A percentile compares a stretch with the other conserved stretches of the same genome.
These are phyloP conservation scores for Steccherinum ochraceum DNA, from an alignment of 768 basidiomycete species.

Conservation along the genomic window DNA sequence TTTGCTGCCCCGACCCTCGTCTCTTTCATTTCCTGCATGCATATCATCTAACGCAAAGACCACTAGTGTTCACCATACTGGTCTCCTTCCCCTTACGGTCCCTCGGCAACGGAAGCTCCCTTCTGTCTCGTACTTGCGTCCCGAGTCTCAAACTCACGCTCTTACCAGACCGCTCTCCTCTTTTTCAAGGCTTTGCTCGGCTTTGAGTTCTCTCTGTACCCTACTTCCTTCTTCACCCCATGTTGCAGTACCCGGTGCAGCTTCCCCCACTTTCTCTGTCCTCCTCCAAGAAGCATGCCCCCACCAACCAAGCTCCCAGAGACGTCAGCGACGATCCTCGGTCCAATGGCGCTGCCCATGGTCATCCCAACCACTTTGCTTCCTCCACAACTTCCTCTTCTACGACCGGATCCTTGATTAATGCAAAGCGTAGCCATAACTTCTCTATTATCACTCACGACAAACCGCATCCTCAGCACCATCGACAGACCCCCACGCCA, in stretches of 20 bases:
- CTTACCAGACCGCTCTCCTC: background rate
- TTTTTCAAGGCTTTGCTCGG: background rate
- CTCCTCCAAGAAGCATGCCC: slow-evolving; percentile 25
- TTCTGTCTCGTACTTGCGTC: background rate
- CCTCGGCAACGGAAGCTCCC: background rate
- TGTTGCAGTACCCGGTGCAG: slow-evolving; percentile 31
- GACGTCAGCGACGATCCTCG: slow-evolving; percentile 11
- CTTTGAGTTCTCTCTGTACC: background rate
- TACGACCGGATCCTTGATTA: background rate
- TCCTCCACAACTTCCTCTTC: background rate
- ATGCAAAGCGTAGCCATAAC: background rate
- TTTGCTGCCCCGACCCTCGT: slow-evolving; percentile 7
- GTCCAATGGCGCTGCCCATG: background rate
- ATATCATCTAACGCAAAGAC: slow-evolving; percentile 9
- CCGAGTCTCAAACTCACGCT: background rate
- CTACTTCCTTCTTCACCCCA: slow-evolving; percentile 4
- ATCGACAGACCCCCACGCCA: slow-evolving; percentile 7
- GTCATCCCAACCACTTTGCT: background rate
- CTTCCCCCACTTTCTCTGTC: slow-evolving; percentile 28
- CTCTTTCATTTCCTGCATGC: slow-evolving; percentile 2
- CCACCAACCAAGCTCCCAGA: slow-evolving; percentile 4
- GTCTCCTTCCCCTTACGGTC: background rate
- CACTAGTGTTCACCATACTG: background rate
- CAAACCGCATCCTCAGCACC: background rate
- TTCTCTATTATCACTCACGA: background rate